phyloP scores from a whole-genome alignment of 768 basidiomycete species.

The Mycena albidolilacea region DNA sequence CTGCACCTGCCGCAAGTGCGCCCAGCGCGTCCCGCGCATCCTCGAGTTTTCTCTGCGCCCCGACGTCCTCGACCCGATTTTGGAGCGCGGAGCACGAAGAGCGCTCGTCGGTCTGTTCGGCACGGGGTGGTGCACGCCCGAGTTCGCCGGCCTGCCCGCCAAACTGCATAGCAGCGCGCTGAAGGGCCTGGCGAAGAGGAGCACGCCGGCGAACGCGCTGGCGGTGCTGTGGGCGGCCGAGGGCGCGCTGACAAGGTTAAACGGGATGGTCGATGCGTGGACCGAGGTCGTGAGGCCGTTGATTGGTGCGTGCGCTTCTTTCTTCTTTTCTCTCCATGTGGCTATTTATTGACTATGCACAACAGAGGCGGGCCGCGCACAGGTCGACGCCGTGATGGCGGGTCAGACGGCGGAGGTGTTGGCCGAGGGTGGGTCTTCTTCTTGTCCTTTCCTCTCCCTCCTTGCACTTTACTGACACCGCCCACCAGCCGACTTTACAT shows the following conservation, averaged over 20 bases:
- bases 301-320: slow-evolving; percentile 51
- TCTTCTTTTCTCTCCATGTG: neutral
- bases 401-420: slow-evolving; percentile 76
- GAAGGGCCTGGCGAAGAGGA: slow-evolving; percentile 80
- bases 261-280: slow-evolving; percentile 77
- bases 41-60: slow-evolving; percentile 84
- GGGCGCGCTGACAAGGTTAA: slow-evolving; percentile 69
- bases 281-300: slow-evolving; percentile 77
- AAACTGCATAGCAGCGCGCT: slow-evolving; percentile 78
- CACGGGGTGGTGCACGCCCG: slow-evolving; percentile 88
- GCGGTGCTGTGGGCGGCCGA: slow-evolving; percentile 78
- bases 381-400: slow-evolving; percentile 74
- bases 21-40: slow-evolving; percentile 83
- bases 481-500: slow-evolving; percentile 71
- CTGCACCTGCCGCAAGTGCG: slow-evolving; percentile 88
- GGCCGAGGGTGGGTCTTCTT: slow-evolving; percentile 51
- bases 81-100: slow-evolving; percentile 80
- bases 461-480: neutral
- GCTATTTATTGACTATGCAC: neutral
- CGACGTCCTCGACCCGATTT: slow-evolving; percentile 81
- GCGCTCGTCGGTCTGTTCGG: slow-evolving; percentile 90
- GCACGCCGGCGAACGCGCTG: slow-evolving; percentile 78
- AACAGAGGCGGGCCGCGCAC: slow-evolving; percentile 65
- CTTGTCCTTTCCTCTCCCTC: neutral
- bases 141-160: slow-evolving; percentile 80